Base-by-base conservation (phyloP, 2,329 filamentous ascomycete species). In the Nothomitra cinnamomea region DNA sequence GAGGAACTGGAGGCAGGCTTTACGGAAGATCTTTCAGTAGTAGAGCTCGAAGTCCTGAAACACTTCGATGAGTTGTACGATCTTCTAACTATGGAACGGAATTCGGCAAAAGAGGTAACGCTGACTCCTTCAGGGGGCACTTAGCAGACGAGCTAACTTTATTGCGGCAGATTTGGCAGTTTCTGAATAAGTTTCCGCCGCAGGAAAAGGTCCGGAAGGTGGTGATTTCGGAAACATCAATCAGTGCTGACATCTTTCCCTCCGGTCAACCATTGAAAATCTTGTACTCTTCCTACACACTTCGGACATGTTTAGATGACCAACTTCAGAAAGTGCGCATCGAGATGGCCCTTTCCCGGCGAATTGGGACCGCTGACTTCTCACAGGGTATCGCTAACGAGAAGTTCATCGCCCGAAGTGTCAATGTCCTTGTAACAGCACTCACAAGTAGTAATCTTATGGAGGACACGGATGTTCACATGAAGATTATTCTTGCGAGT, bases 11-110 rank as follows among this genome's bases (percentile, higher is more conserved):
- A 57, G 45, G 56, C 55, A 53, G 56, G 24, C 57, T 54, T 52
- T 62, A 67, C 0, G 64, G 68, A 2, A 66, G 70, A 54, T 63
- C 72, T 24, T 60, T 70, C 57, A 62, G 71, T 75, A 1, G 73
- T 96, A 2, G 87, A 96, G 63, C 74, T 78, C 12, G 85, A 90
- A 60, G 81, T 96, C 21, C 70, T 92, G 59, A 76, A 80, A 55
- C 85, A 94, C 65, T 94, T 95, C 61, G 77, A 86, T 53, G 81
- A 90, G 56, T 69, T 98, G 22, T 95, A 92, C 74, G 77, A 79
- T 43, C 84, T 90, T 61, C 73, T 96, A 53, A 79, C 80, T 58
- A 77, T 89, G 68, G 77, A 85, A 22, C 45, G 45, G 13, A 49
- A 17, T 28, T 49, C 45, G 19, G 80, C 85, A 5, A 72, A 76